Base-by-base conservation (phyloP, 192 early-diverging fungal genomes). In the Powellomyces hirtus region DNA sequence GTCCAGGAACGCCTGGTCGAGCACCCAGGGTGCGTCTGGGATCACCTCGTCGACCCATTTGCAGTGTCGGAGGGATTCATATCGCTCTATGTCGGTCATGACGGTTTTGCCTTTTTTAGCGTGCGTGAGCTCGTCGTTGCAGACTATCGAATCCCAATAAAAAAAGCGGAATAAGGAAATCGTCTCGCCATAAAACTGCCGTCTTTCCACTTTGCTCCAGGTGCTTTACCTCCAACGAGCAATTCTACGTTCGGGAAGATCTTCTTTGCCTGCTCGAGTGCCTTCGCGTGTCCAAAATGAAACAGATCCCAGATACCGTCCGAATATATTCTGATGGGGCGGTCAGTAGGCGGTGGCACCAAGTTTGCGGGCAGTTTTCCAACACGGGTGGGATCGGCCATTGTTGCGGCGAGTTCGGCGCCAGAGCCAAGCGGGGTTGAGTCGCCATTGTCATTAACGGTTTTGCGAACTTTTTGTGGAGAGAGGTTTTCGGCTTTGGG, bases 11-110 rank as follows among this genome's bases (percentile, higher is more conserved):
- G 90, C 91, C 59, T 64, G 65, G 61, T 62, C 87, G 44, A 93
- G 93, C 61, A 88, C 83, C 72, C 94, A 96, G 16, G 94, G 94
- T 35, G 94, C 94, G 62, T 96, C 81, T 64, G 81, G 83, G 40
- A 96, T 90, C 24, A 96, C 91, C 69, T 91, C 80, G 76, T 96
- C 93, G 3, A 85, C 93, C 94, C 90, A 93, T 76, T 96, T 96
- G 85, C 94, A 96, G 11, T 91, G 93, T 35, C 89, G 89, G 20
- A 96, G 91, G 37, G 93, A 91, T 13, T 90, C 93, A 77, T 93
- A 93, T 68, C 88, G 88, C 80, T 96, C 94, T 20, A 90, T 84
- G 77, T 94, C 92, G 59, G 83, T 89, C 93, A 96, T 93, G 36
- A 96, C 93, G 22, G 92, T 92, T 33, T 91, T 92, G 13, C 94